A percentile compares a stretch with the other conserved stretches of the same genome.
phyloP scores from a whole-genome alignment of 768 basidiomycete genomes.

The Collybia sordida region DNA sequence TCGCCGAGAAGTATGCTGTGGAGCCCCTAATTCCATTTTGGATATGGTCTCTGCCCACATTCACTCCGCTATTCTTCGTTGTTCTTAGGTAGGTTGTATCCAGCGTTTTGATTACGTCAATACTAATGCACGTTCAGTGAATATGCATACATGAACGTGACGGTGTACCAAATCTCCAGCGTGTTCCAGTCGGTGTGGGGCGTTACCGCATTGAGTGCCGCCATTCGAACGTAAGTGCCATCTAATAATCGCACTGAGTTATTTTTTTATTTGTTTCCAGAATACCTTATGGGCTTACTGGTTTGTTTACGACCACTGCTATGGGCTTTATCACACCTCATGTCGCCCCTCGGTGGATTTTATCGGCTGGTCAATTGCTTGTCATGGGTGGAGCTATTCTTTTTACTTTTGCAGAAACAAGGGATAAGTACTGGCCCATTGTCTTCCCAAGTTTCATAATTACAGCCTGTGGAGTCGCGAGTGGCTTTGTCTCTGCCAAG shows the following conservation, averaged over 20 bases:
- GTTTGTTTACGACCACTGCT: slow-evolving; percentile 31
- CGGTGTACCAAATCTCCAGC: slow-evolving; percentile 31
- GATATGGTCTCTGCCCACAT: slow-evolving; percentile 30
- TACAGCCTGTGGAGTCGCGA: slow-evolving; percentile 38
- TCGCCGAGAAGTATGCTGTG: slow-evolving; percentile 10
- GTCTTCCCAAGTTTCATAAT: slow-evolving; percentile 46
- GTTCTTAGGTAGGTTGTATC: neutral
- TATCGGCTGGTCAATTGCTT: slow-evolving; percentile 36
- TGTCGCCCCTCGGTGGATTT: slow-evolving; percentile 38
- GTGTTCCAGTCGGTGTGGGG: slow-evolving; percentile 41
- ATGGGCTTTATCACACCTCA: slow-evolving; percentile 35
- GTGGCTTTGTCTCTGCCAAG: slow-evolving; percentile 46
- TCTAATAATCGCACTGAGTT: neutral
- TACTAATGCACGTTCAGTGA: slow-evolving; percentile 22
- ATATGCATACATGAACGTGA: slow-evolving; percentile 38
- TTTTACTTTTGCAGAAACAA: slow-evolving; percentile 34
- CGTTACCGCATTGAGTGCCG: slow-evolving; percentile 29
- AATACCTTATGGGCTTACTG: slow-evolving; percentile 38
- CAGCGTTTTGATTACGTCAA: too few species aligned
- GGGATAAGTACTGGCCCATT: slow-evolving; percentile 40
- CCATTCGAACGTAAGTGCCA: slow-evolving; percentile 28
- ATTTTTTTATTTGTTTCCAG: slow-evolving; percentile 12
- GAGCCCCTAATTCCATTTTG: slow-evolving; percentile 41
- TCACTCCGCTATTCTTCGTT: slow-evolving; percentile 35
- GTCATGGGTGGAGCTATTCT: slow-evolving; percentile 34